A percentile compares a stretch with the other conserved stretches of the same genome.
phyloP scores from a whole-genome alignment of 73 alveolate species.

The Uronychia binucleata region DNA sequence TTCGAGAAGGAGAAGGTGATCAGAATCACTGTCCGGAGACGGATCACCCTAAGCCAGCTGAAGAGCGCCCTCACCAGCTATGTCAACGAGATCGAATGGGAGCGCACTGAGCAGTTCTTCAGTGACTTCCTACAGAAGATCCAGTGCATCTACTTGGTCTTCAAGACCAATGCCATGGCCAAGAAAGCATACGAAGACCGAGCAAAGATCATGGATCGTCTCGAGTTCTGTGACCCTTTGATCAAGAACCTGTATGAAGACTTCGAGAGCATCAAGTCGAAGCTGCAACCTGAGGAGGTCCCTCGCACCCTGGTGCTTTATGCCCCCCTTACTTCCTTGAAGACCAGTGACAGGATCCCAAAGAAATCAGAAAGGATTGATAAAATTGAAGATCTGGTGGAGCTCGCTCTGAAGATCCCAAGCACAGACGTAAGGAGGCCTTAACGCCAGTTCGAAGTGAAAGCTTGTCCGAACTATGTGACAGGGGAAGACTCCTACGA shows the following conservation, averaged over 20 bases:
- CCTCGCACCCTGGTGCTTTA: background rate
- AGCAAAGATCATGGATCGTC: background rate
- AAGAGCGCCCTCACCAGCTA: background rate
- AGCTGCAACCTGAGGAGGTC: background rate
- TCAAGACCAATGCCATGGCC: background rate
- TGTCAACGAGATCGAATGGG: slow-evolving; percentile 6
- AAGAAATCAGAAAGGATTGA: background rate
- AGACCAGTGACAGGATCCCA: background rate
- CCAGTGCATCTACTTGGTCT: background rate
- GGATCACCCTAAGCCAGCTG: background rate
- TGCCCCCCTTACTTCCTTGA: background rate
- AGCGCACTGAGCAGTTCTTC: background rate
- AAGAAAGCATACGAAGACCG: slow-evolving; percentile 9
- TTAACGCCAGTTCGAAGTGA: background rate
- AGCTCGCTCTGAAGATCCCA: background rate
- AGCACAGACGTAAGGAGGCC: background rate
- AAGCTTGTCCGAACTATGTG: background rate
- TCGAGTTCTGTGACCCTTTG: background rate
- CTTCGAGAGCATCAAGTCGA: background rate
- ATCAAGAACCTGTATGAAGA: background rate
- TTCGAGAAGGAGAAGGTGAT: background rate
- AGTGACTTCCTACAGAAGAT: slow-evolving; percentile 2
- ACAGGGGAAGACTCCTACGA: background rate
- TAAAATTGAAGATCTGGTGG: background rate
- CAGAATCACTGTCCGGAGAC: background rate